phyloP scores from a whole-genome alignment of 2,329 filamentous ascomycete genomes.

The Aspergillus calidoustus region DNA sequence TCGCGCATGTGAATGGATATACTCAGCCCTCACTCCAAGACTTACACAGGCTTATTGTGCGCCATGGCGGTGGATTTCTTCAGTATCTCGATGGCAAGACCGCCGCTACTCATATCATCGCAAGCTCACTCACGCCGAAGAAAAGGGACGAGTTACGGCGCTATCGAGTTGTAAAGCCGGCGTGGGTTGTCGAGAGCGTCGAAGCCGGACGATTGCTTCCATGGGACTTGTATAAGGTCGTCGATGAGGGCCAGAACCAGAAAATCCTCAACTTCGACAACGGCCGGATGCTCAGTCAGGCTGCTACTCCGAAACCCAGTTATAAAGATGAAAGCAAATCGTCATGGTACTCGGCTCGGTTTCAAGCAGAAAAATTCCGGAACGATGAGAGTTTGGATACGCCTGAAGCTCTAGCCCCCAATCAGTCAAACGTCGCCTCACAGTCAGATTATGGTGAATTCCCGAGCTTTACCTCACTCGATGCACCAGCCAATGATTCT shows the following conservation, averaged over 20 bases:
- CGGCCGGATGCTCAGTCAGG: constrained; percentile 69
- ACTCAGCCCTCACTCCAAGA: constrained; percentile 91
- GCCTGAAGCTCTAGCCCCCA: constrained; percentile 22
- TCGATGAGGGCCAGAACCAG: constrained; percentile 83
- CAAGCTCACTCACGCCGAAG: constrained; percentile 86
- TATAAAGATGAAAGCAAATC: constrained; percentile 81
- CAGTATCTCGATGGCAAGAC: constrained; percentile 97
- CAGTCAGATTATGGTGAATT: constrained; percentile 51
- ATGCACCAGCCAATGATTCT: constrained; percentile 18
- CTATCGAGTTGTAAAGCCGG: constrained; percentile 91
- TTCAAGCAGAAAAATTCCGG: constrained; percentile 50
- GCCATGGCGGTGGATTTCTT: constrained; percentile 90
- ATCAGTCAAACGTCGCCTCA: constrained; percentile 36
- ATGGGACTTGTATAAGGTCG: constrained; percentile 82
- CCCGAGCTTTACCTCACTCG: constrained; percentile 35
- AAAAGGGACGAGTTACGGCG: constrained; percentile 85
- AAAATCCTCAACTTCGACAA: constrained; percentile 70
- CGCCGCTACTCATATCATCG: constrained; percentile 93
- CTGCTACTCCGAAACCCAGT: constrained; percentile 62
- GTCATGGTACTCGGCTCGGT: constrained; percentile 80
- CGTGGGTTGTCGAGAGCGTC: constrained; percentile 92
- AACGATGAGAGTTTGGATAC: background rate
- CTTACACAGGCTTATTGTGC: constrained; percentile 84
- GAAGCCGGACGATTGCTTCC: constrained; percentile 78
- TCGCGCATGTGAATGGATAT: constrained; percentile 92